Conservation (phyloP, 2,329 filamentous ascomycete species). For the Huntiella bhutanensis region DNA sequence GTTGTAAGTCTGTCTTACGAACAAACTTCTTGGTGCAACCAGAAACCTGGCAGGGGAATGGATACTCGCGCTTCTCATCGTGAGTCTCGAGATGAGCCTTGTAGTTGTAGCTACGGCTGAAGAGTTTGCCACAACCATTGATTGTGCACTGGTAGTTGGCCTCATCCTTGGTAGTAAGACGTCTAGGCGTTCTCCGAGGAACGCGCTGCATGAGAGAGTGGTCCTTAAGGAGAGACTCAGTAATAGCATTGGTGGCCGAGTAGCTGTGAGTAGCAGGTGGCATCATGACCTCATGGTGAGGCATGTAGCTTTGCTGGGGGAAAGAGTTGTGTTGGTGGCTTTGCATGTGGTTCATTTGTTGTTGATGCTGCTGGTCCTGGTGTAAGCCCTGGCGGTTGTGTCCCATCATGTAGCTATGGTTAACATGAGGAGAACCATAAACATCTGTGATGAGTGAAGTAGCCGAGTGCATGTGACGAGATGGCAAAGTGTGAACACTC, state of each 20-base stretch:
- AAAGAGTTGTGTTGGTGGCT: constrained; percentile 7
- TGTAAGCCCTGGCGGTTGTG: not conserved
- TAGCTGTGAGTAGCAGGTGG: not conserved
- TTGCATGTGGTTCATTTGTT: not conserved
- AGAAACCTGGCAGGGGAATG: constrained; percentile 44
- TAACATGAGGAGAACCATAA: constrained; percentile 6
- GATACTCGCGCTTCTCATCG: constrained; percentile 51
- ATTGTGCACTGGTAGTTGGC: constrained; percentile 52
- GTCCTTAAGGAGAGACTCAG: constrained; percentile 4
- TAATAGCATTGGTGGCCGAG: constrained; percentile 12
- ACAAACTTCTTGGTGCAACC: constrained; percentile 62
- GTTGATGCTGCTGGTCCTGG: not conserved
- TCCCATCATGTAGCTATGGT: constrained; percentile 5
- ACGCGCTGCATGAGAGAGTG: constrained; percentile 12
- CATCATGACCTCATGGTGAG: constrained; percentile 3
- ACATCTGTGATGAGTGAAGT: constrained; percentile 9
- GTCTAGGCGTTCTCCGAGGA: constrained; percentile 24
- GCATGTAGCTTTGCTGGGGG: constrained; percentile 9
- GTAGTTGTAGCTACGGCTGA: constrained; percentile 71
- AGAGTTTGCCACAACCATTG: constrained; percentile 55
- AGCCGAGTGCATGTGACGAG: constrained; percentile 21
- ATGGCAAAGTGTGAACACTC: constrained; percentile 19
- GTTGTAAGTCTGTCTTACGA: constrained; percentile 58
- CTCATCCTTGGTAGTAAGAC: constrained; percentile 45
- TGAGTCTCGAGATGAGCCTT: constrained; percentile 76